These are phyloP conservation scores for Magnusiomyces tetraspermus DNA, from an alignment of 1,139 yeast genomes.

Conservation along the genomic window DNA sequence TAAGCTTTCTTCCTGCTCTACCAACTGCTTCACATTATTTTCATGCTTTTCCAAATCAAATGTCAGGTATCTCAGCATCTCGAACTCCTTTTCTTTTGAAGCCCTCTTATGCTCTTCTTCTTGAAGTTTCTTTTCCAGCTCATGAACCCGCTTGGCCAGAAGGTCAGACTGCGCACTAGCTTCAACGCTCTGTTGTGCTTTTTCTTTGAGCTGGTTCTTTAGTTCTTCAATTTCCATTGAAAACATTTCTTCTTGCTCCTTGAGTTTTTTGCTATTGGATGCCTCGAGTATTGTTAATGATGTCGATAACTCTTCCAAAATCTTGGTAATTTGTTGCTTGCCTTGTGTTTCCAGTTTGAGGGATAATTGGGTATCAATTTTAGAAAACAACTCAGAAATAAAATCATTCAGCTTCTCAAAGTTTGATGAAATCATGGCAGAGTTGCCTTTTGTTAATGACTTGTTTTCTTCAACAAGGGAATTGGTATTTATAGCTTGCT, in stretches of 20 bases:
- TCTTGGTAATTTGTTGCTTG: neutral
- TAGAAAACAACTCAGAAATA: neutral
- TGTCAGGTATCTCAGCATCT: slow-evolving; percentile 13
- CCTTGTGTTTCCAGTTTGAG: neutral
- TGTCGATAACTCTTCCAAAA: neutral
- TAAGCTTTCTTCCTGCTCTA: slow-evolving; percentile 18
- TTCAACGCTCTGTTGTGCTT: slow-evolving; percentile 8
- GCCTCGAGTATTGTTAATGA: neutral
- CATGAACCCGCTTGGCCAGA: neutral
- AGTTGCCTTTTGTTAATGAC: neutral
- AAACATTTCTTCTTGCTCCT: neutral
- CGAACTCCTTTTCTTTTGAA: slow-evolving; percentile 11
- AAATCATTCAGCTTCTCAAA: neutral
- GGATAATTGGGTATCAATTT: neutral
- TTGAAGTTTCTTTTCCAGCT: slow-evolving; percentile 10
- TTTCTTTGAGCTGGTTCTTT: slow-evolving; percentile 3
- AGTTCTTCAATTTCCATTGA: slow-evolving; percentile 1
- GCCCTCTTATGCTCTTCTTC: slow-evolving; percentile 13
- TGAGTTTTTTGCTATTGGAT: neutral
- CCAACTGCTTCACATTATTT: slow-evolving; percentile 13
- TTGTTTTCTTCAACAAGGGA: neutral
- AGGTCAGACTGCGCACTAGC: slow-evolving; percentile 5
- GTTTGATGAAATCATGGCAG: neutral
- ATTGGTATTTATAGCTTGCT: neutral
- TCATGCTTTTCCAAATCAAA: slow-evolving; percentile 17